Evolutionary conservation across 2,329 filamentous ascomycete species (phyloP).

Genomic region (Xylariaceae sp.): DNA sequence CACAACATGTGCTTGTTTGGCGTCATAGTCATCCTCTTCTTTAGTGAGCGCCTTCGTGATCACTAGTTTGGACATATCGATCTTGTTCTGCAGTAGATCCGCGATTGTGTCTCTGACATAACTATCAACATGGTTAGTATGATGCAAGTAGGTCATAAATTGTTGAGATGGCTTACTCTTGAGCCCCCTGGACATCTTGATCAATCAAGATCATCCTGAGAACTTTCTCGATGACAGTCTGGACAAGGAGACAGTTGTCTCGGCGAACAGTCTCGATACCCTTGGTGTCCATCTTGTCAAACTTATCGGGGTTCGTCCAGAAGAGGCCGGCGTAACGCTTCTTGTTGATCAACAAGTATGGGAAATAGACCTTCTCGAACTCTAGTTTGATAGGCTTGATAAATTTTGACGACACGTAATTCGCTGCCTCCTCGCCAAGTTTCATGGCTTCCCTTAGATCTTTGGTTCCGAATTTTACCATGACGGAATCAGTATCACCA

Average conservation of each 20-base stretch:
- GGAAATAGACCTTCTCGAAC: slow-evolving; percentile 99
- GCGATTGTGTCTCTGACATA: slow-evolving; percentile 97
- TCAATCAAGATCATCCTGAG: slow-evolving; percentile 95
- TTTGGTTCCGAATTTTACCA: slow-evolving; percentile 96
- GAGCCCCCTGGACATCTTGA: slow-evolving; percentile 83
- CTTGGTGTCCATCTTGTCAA: slow-evolving; percentile 99
- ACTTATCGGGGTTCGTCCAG: slow-evolving; percentile 93
- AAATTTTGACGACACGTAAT: slow-evolving; percentile 89
- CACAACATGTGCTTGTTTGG: slow-evolving; percentile 94
- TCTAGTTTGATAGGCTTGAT: slow-evolving; percentile 97
- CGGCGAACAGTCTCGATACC: slow-evolving; percentile 97
- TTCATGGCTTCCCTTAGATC: slow-evolving; percentile 91
- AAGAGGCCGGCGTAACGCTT: slow-evolving; percentile 98
- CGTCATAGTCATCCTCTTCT: slow-evolving; percentile 78
- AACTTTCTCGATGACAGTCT: slow-evolving; percentile 97
- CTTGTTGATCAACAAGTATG: slow-evolving; percentile 98
- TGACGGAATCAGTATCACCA: slow-evolving; percentile 98
- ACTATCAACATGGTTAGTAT: slow-evolving; percentile 54
- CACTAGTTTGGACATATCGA: slow-evolving; percentile 98
- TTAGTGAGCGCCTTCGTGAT: slow-evolving; percentile 98
- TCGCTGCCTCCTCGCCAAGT: slow-evolving; percentile 88
- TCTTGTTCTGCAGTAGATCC: slow-evolving; percentile 92
- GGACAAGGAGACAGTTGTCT: slow-evolving; percentile 94
- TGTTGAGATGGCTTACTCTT: slow-evolving; percentile 69
- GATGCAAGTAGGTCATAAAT: slow-evolving; percentile 3